Base-by-base conservation (phyloP, 257 asterid species). In the Petunia secreta region DNA sequence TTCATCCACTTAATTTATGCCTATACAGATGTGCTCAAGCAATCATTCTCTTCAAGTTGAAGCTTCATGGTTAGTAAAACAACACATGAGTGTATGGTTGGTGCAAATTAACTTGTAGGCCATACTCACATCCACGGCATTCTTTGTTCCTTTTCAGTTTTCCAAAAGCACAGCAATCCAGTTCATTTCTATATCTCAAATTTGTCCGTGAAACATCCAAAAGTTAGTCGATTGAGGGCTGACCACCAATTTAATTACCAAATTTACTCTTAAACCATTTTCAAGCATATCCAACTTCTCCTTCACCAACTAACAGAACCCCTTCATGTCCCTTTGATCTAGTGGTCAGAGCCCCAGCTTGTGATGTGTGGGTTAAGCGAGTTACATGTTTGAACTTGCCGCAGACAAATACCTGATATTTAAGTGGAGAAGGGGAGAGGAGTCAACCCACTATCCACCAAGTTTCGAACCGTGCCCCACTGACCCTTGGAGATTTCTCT, bases 201-300 rank as follows among this genome's bases (percentile, higher is more conserved):
- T 5, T 46, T 16, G 58, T 2, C 76, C 75, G 4, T 8, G 58
- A 69, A 43, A 69, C 8, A 14, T 44, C 25, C 14, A 1, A 25
- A 43, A 68, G 44, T n/a, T 43, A 43, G 75, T 68, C 36, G 54
- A 69, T 69, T 15, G 14, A 68, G 58, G 57, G 52, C 52, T 46
- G 40, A 40, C 38, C 40, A 58, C 76, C 9, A 69, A 46, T 69
- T 46, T 36, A 44, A 16, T 46, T 8, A 69, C 41, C 58, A 46
- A 16, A 57, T 46, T 4, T 69, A 25, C 77, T 69, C 39, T 9
- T 52, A 52, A 71, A 48, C 25, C 37, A 66, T 15, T 66, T 69
- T 37, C 77, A 71, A 71, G 48, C 77, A 66, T 55, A 71, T 71
- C 59, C 60, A 46, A 71, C 77, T 71, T 71, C n/a, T 39, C 53